Evolutionary conservation across 345 rosid species (phyloP).

Genomic region (Raphanus raphanistrum): DNA sequence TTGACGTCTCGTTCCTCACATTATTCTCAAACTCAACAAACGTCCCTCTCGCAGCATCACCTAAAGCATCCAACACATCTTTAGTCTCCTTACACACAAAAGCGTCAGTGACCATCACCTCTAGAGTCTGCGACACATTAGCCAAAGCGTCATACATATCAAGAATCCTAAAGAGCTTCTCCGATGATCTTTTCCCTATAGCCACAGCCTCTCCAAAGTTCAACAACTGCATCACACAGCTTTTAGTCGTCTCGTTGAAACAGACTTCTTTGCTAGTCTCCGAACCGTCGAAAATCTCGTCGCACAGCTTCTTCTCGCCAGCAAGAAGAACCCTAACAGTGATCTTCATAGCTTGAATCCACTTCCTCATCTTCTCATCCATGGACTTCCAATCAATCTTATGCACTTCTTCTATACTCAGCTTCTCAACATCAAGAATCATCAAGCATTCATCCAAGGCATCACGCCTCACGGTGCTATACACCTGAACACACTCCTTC

Average conservation of each 20-base stretch:
- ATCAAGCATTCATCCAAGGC: conserved; percentile 79
- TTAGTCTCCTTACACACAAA: conserved; percentile 60
- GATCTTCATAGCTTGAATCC: conserved; percentile 87
- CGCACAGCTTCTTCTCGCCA: conserved; percentile 82
- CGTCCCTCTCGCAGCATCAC: conserved; percentile 80
- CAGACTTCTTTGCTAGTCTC: conserved; percentile 68
- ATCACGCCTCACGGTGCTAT: conserved; percentile 72
- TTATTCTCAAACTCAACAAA: conserved; percentile 88
- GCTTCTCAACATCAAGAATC: conserved; percentile 82
- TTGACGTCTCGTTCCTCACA: conserved; percentile 69
- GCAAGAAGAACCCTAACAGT: conserved; percentile 65
- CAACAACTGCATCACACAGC: conserved; percentile 83
- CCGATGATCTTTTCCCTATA: conserved; percentile 75
- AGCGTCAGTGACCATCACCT: conserved; percentile 61
- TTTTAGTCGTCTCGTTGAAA: conserved; percentile 82
- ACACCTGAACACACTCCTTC: conserved; percentile 92
- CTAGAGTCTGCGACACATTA: conserved; percentile 56
- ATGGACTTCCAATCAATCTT: conserved; percentile 80
- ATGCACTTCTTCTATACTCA: conserved; percentile 94
- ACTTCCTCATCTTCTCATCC: conserved; percentile 99
- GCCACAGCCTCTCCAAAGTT: conserved; percentile 93
- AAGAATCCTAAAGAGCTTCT: conserved; percentile 90
- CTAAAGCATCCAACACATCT: conserved; percentile 65
- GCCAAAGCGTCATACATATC: conserved; percentile 89
- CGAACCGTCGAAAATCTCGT: conserved; percentile 61